Evolutionary conservation across 176 grass and related monocot species (phyloP).

Genomic region (Oryza glumipatula): DNA sequence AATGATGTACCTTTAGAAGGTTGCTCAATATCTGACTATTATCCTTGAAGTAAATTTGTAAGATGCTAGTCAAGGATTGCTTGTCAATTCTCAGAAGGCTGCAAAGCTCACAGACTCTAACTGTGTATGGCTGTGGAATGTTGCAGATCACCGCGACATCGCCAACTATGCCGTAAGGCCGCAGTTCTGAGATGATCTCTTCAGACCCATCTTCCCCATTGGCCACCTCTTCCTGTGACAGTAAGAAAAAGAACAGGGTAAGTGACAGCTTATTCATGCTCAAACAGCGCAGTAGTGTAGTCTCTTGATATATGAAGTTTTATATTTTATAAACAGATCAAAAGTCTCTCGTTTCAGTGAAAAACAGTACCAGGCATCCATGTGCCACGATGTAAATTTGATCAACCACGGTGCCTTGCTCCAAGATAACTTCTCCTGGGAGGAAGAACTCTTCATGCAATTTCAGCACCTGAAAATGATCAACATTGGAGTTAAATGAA

Average conservation of each 20-base stretch:
- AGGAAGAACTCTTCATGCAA: conserved; percentile 59
- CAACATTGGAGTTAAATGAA: background rate
- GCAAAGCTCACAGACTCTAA: conserved; percentile 77
- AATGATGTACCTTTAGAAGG: conserved; percentile 61
- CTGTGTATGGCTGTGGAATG: conserved; percentile 66
- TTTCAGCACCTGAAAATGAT: conserved; percentile 69
- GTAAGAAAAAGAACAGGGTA: background rate
- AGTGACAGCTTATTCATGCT: background rate
- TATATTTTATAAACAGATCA: background rate
- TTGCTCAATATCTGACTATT: conserved; percentile 74
- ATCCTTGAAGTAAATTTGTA: conserved; percentile 85
- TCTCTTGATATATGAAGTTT: conserved; percentile 1
- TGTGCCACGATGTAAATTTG: conserved; percentile 63
- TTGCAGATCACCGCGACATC: conserved; percentile 74
- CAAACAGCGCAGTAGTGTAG: background rate
- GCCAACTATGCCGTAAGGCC: conserved; percentile 69
- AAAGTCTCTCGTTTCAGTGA: background rate
- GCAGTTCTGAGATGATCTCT: conserved; percentile 60
- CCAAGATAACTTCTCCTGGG: conserved; percentile 54
- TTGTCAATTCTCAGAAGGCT: conserved; percentile 81
- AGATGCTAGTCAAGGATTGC: conserved; percentile 69
- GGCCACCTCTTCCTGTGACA: conserved; percentile 57
- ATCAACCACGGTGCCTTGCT: conserved; percentile 59
- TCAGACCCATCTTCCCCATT: conserved; percentile 53
- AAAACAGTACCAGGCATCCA: conserved; percentile 72